Percentiles rank a stretch among this genome's conserved stretches.
phyloP scores from a whole-genome alignment of 805 yeast genomes.

The Lachancea meyersii region DNA sequence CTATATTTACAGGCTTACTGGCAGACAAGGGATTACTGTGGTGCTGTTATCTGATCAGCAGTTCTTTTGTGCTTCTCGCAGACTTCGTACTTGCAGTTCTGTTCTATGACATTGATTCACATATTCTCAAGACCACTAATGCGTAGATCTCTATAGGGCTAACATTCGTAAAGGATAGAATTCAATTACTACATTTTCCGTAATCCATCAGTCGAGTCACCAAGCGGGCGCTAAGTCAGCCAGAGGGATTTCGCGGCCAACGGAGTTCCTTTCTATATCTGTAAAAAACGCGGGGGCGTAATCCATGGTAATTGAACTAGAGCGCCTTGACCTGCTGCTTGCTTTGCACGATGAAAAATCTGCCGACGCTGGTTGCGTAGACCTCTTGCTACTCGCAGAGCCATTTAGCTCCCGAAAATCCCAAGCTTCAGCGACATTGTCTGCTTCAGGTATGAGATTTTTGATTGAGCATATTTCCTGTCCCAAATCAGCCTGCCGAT shows the following conservation, averaged over 20 bases:
- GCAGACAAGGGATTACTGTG: conserved; percentile 47
- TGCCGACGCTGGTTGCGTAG: conserved; percentile 17
- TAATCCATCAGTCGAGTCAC: not conserved
- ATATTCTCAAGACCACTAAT: conserved; percentile 16
- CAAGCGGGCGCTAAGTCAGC: conserved; percentile 1
- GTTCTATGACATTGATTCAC: conserved; percentile 32
- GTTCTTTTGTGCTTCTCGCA: conserved; percentile 40
- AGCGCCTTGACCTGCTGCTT: conserved; percentile 12
- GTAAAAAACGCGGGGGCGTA: conserved; percentile 22
- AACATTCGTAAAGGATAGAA: not conserved
- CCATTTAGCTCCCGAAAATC: not conserved
- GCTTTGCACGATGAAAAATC: conserved; percentile 16
- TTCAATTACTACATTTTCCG: no score
- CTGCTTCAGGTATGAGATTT: not conserved
- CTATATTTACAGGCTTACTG: conserved; percentile 67
- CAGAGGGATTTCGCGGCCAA: conserved; percentile 26
- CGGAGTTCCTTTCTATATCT: conserved; percentile 23
- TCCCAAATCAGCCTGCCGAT: not conserved
- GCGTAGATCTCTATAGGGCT: not conserved
- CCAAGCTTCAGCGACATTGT: not conserved
- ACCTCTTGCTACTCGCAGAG: conserved; percentile 15
- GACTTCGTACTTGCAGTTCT: conserved; percentile 31
- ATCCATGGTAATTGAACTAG: conserved; percentile 16
- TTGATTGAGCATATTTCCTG: conserved; percentile 13
- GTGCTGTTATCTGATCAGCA: conserved; percentile 48